Base-by-base conservation (phyloP, 176 grass and related monocot species). In the Oryza brachyantha region DNA sequence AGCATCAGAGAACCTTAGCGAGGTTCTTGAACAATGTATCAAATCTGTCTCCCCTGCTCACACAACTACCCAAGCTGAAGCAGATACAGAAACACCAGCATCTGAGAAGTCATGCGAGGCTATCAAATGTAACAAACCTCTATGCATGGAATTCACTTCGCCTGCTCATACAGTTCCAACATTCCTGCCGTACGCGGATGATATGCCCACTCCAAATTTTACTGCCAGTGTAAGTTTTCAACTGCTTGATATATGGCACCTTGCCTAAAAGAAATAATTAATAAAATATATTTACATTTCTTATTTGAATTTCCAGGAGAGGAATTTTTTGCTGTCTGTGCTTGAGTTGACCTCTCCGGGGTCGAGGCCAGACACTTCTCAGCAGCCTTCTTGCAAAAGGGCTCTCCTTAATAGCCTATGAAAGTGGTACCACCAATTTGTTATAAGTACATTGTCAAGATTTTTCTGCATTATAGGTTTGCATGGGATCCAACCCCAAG, bases 371-470 rank as follows among this genome's bases (percentile, higher is more conserved):
- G 81, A 90, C 8, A 63, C 81, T 75, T 87, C 92, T 83, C 84
- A 93, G 75, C 88, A 91, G 61, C 92, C 92, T 64, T 85, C 92
- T 64, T 99, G 92, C 90, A 96, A 96, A 91, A 96, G 90, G 86
- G 90, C 81, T 89, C 96, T 99, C 85, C 89, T 94, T 83, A 90
- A 90, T 86, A 94, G 79, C 85, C 90, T 93, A 68, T 91, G 75
- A 87, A 59, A 38, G 61, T 68, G 66, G 36, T 77, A 42, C 32
- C 57, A 42, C 32, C 57, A 61, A 29, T 43, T 8, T 71, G 55
- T 48, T 61, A 63, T 62, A 81, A 62, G 61, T 81, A 46, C 1
- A 46, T 62, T 25, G 46, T 3, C 1, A 32, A 32, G 12, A 8
- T 29, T 48, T 72, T 46, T 8, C 17, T 55, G 67, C 67, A 61